phyloP scores from a whole-genome alignment of 305 asterid species.

The Petunia hybrid region DNA sequence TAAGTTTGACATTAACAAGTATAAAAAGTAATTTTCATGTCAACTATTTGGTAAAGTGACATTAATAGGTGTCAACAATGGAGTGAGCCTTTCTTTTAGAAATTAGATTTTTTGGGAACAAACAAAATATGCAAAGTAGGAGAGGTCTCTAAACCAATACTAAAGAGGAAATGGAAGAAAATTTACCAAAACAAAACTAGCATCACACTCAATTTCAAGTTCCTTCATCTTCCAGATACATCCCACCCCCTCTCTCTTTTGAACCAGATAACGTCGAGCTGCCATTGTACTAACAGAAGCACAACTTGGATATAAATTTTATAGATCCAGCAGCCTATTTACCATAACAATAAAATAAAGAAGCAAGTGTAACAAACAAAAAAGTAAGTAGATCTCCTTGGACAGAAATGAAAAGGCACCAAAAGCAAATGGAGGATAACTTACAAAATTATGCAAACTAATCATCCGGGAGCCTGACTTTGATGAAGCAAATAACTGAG shows the following conservation, averaged over 20 bases:
- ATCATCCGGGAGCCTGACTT: conserved; percentile 11
- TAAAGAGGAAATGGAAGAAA: neutral
- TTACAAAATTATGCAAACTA: neutral
- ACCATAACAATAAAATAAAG: too few relatives aligned
- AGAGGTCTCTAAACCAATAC: neutral
- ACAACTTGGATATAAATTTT: too few relatives aligned
- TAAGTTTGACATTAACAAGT: neutral
- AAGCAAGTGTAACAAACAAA: neutral
- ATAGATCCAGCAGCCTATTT: too few relatives aligned
- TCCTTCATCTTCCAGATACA: neutral
- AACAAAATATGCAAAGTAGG: neutral
- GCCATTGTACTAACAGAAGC: too few relatives aligned
- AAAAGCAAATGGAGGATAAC: neutral
- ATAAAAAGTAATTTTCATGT: neutral
- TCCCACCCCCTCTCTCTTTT: too few relatives aligned
- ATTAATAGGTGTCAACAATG: neutral
- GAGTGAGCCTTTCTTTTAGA: neutral
- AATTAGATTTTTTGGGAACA: neutral
- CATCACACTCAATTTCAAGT: too few relatives aligned
- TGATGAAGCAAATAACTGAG: conserved; percentile 40
- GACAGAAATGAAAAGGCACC: neutral
- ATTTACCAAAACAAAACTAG: too few relatives aligned
- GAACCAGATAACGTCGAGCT: too few relatives aligned
- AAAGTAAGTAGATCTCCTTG: neutral
- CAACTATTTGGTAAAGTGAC: neutral